A percentile compares a stretch with the other conserved stretches of the same genome.
Conservation (phyloP, 441 rosid genomes). For the Erysimum pusillum region DNA sequence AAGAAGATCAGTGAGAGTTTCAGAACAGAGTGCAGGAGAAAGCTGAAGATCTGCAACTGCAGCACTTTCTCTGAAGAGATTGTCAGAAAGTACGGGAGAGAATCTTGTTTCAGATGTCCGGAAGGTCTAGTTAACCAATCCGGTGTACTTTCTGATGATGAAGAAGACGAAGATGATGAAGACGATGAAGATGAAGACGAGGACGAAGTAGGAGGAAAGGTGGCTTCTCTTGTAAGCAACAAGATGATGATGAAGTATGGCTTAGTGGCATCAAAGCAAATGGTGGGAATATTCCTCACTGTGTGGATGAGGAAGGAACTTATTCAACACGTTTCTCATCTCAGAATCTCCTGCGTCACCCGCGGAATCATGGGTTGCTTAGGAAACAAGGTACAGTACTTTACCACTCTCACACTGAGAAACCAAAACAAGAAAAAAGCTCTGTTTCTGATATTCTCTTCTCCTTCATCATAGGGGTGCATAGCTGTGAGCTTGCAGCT, state of each 20-base stretch:
- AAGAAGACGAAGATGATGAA: slow-evolving; percentile 54
- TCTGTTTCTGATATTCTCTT: slow-evolving; percentile 15
- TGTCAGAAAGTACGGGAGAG: slow-evolving; percentile 61
- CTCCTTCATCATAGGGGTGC: slow-evolving; percentile 58
- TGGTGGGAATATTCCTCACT: slow-evolving; percentile 80
- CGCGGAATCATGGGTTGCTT: slow-evolving; percentile 90
- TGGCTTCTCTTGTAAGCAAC: slow-evolving; percentile 46
- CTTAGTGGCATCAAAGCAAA: slow-evolving; percentile 72
- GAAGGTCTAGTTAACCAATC: slow-evolving; percentile 60
- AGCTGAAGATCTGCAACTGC: slow-evolving; percentile 73
- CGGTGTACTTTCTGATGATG: slow-evolving; percentile 68
- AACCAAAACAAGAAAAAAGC: not conserved
- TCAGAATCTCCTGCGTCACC: slow-evolving; percentile 76
- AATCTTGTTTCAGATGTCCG: slow-evolving; percentile 70
- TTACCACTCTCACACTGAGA: slow-evolving; percentile 2
- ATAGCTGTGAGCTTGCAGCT: slow-evolving; percentile 75
- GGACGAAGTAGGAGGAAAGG: slow-evolving; percentile 47
- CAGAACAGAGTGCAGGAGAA: slow-evolving; percentile 61
- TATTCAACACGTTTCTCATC: slow-evolving; percentile 65
- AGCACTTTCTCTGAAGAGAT: slow-evolving; percentile 50
- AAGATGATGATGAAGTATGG: slow-evolving; percentile 60
- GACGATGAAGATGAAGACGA: slow-evolving; percentile 44
- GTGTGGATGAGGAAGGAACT: slow-evolving; percentile 79
- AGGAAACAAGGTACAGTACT: slow-evolving; percentile 74
- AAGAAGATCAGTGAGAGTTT: slow-evolving; percentile 69